phyloP scores from a whole-genome alignment of 495 filamentous ascomycete genomes.

The Rusavskia elegans region DNA sequence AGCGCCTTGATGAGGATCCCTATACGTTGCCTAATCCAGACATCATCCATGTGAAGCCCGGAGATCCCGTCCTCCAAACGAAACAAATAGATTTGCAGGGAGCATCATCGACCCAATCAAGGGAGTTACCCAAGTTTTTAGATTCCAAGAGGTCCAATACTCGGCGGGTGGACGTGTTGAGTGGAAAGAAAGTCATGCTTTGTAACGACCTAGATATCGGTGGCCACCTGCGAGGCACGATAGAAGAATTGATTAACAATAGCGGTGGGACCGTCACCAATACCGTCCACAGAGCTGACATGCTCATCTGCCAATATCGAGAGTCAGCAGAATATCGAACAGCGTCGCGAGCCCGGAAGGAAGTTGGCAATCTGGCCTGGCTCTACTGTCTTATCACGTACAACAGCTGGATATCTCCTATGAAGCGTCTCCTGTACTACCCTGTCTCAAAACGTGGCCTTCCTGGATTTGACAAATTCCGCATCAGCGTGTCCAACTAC shows the following conservation, averaged over 20 bases:
- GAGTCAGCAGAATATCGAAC: conserved; percentile 63
- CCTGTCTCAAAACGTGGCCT: conserved; percentile 60
- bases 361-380: conserved; percentile 88
- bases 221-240: conserved; percentile 43
- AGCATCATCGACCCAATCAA: conserved; percentile 51
- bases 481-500: conserved; percentile 88
- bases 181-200: conserved; percentile 38
- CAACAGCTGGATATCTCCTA: conserved; percentile 72
- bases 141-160: conserved; percentile 17
- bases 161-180: conserved; percentile 34
- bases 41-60: conserved; percentile 40
- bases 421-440: conserved; percentile 73
- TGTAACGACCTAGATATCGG: conserved; percentile 55
- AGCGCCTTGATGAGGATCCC: conserved; percentile 70
- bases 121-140: conserved; percentile 28
- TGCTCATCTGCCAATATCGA: conserved; percentile 74
- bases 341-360: conserved; percentile 57
- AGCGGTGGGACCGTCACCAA: conserved; percentile 54
- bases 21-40: conserved; percentile 82
- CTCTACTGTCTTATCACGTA: conserved; percentile 79
- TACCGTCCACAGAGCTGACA: conserved; percentile 54
- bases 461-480: conserved; percentile 57
- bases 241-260: conserved; percentile 50
- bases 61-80: conserved; percentile 36
- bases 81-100: conserved; percentile 51